Conservation (phyloP, 441 rosid genomes). For the Arabidopsis lyrata region DNA sequence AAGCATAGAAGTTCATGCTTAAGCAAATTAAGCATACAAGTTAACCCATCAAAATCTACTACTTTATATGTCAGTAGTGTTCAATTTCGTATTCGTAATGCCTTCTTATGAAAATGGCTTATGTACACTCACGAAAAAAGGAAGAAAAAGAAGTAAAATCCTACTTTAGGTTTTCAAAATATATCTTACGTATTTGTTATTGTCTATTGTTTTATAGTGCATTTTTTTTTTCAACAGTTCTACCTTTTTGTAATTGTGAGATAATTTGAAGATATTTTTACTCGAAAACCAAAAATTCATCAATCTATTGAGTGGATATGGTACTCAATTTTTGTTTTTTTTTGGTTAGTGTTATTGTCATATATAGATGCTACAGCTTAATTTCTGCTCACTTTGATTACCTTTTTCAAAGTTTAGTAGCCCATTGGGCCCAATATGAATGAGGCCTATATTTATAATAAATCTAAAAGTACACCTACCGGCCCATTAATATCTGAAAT, state of each 20-base stretch:
- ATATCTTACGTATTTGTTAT: not conserved
- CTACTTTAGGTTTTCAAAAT: not conserved
- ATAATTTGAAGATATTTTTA: not conserved
- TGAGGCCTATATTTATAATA: not conserved
- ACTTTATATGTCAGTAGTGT: not conserved
- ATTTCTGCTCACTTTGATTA: not conserved
- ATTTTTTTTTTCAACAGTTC: not conserved
- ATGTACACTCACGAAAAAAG: not conserved
- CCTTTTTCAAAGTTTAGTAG: not conserved
- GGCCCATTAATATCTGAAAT: not conserved
- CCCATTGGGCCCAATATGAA: constrained; percentile 1
- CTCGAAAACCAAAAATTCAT: not conserved
- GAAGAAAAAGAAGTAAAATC: not conserved
- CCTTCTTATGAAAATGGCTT: constrained; percentile 1
- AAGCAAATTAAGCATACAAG: constrained; percentile 2
- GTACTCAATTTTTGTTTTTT: not conserved
- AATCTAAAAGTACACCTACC: not conserved
- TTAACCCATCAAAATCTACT: not conserved
- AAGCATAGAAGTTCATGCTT: constrained; percentile 10
- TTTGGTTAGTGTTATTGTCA: not conserved
- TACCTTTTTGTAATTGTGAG: not conserved
- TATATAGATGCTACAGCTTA: no score
- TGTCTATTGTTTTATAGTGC: not conserved
- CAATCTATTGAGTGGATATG: not conserved
- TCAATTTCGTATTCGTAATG: constrained; percentile 1